These are phyloP conservation scores for Triangularia setosa DNA, from an alignment of 2,329 filamentous ascomycete species.

Conservation along the genomic window DNA sequence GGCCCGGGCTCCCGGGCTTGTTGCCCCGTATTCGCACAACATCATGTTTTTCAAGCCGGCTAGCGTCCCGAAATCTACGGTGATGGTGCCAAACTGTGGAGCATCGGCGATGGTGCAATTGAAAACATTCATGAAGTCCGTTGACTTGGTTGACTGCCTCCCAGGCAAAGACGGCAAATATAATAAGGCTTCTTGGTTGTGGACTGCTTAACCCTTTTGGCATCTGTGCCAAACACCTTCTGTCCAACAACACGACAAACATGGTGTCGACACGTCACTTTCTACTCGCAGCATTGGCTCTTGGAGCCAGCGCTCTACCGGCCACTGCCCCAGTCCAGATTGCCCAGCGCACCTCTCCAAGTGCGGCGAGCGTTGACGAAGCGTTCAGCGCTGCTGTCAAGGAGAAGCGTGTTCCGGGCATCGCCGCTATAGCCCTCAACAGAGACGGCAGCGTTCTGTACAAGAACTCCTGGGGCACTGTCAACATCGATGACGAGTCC, in stretches of 20 bases:
- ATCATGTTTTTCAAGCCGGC: no score
- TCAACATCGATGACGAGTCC: conserved; percentile 1
- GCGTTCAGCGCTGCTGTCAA: not conserved
- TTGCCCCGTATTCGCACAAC: no score
- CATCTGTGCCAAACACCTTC: no score
- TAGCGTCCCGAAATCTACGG: no score
- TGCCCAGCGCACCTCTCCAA: not conserved
- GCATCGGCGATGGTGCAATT: no score
- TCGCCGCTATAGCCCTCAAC: conserved; percentile 1
- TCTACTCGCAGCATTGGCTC: conserved; percentile 1
- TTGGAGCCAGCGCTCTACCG: not conserved
- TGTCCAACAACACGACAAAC: not conserved
- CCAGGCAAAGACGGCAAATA: no score
- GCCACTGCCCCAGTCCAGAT: not conserved
- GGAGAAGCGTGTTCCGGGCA: conserved; percentile 2
- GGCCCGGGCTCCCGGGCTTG: no score
- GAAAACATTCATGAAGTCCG: no score
- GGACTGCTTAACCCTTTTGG: no score
- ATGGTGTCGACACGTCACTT: not conserved
- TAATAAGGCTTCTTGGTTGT: no score
- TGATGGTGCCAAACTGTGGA: no score
- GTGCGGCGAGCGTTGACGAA: not conserved
- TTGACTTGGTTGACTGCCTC: no score
- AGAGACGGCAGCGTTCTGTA: conserved; percentile 1
- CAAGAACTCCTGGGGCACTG: conserved; percentile 1